Conservation (phyloP, 73 alveolate genomes). For the Paramecium caudatum region DNA sequence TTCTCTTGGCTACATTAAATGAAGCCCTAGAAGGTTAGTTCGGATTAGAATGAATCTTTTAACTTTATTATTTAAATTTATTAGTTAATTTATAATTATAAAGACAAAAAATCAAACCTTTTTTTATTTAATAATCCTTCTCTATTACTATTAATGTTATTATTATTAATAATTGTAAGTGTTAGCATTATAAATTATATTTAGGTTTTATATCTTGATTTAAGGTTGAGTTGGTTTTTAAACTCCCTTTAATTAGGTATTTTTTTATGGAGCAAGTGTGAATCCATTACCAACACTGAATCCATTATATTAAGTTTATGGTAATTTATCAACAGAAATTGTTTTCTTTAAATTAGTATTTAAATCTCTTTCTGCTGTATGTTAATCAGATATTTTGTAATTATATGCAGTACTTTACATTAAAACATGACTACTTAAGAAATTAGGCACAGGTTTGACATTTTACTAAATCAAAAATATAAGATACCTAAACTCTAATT, state of each 20-base stretch:
- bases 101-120: background rate
- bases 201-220: slow-evolving; percentile 60
- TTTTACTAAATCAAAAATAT: background rate
- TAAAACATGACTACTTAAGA: slow-evolving; percentile 38
- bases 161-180: slow-evolving; percentile 68
- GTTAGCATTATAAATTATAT: slow-evolving; percentile 70
- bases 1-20: slow-evolving; percentile 11
- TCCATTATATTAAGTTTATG: slow-evolving; percentile 56
- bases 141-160: background rate
- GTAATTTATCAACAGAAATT: slow-evolving; percentile 56
- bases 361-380: background rate
- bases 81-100: background rate
- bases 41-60: slow-evolving; percentile 53
- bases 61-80: background rate
- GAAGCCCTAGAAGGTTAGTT: slow-evolving; percentile 41
- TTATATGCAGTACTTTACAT: slow-evolving; percentile 56
- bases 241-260: slow-evolving; percentile 6
- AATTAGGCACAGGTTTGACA: slow-evolving; percentile 37
- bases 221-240: slow-evolving; percentile 15
- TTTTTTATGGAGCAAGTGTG: slow-evolving; percentile 32
- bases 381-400: slow-evolving; percentile 56
- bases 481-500: slow-evolving; percentile 26
- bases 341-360: slow-evolving; percentile 17
- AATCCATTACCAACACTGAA: slow-evolving; percentile 43
- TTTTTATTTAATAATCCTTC: slow-evolving; percentile 30